Conservation (phyloP, 306 rosid genomes). For the Bauhinia variegata region DNA sequence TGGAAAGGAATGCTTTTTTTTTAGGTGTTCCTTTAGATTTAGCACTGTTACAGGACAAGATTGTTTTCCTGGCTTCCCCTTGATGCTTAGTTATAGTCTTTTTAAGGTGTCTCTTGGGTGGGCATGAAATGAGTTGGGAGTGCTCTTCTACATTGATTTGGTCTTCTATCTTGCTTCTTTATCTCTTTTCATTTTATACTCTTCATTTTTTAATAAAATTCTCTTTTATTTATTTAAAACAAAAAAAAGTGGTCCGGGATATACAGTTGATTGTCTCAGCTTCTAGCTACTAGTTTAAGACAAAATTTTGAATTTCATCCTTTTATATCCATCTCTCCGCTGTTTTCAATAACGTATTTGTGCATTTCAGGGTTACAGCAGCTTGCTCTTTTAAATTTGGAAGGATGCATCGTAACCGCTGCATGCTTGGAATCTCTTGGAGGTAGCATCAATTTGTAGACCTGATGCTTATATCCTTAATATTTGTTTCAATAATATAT, state of each 20-base stretch:
- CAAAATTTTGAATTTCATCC: conserved; percentile 24
- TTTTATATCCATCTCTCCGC: not conserved
- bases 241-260: not conserved
- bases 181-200: too few species aligned
- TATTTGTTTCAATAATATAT: conserved; percentile 22
- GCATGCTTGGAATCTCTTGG: conserved; percentile 82
- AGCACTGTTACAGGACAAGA: too few species aligned
- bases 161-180: too few species aligned
- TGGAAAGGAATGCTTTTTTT: not conserved
- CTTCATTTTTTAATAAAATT: too few species aligned
- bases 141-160: too few species aligned
- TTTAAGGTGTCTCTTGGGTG: too few species aligned
- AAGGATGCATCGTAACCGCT: conserved; percentile 89
- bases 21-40: too few species aligned
- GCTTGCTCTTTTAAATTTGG: conserved; percentile 80
- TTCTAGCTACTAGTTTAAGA: conserved; percentile 17
- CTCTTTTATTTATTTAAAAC: too few species aligned
- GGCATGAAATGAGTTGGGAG: too few species aligned
- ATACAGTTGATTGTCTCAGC: not conserved
- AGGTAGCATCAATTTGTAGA: conserved; percentile 56
- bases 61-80: too few species aligned
- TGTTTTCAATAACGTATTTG: conserved; percentile 27
- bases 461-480: conserved; percentile 12
- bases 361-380: conserved; percentile 71
- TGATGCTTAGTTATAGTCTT: too few species aligned